A percentile compares a stretch with the other conserved stretches of the same genome.
phyloP scores from a whole-genome alignment of 2,329 filamentous ascomycete species.

The Fusarium nematophilum region DNA sequence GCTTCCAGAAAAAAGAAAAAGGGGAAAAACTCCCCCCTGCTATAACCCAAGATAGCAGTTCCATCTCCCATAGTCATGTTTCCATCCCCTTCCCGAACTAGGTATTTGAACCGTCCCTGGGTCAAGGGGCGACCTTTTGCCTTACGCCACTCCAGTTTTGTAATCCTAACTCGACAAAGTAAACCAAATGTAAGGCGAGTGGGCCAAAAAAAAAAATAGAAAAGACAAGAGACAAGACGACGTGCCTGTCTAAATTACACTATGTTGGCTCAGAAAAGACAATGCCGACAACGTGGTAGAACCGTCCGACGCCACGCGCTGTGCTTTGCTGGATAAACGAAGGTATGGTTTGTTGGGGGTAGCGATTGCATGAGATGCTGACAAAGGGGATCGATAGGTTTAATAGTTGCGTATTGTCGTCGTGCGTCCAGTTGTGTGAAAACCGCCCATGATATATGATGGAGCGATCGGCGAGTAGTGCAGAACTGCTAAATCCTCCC shows the following conservation, averaged over 20 bases:
- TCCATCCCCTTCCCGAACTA: conserved; percentile 25
- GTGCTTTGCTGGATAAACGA: conserved; percentile 41
- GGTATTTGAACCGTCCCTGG: conserved; percentile 34
- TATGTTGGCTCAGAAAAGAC: conserved; percentile 30
- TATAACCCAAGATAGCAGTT: conserved; percentile 37
- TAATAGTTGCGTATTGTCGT: conserved; percentile 41
- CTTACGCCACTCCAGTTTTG: conserved; percentile 41
- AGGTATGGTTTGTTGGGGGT: conserved; percentile 27
- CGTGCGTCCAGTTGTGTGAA: conserved; percentile 29
- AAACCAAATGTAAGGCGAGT: conserved; percentile 29
- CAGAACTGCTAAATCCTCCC: conserved; percentile 16
- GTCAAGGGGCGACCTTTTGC: conserved; percentile 24
- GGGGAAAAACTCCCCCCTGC: conserved; percentile 43
- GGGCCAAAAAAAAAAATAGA: conserved; percentile 30
- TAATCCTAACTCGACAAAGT: conserved; percentile 38
- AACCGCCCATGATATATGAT: conserved; percentile 17
- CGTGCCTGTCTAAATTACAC: conserved; percentile 44
- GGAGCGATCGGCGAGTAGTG: conserved; percentile 15
- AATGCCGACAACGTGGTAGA: conserved; percentile 27
- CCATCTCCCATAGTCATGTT: conserved; percentile 23
- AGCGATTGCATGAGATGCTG: conserved; percentile 34
- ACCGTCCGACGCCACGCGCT: conserved; percentile 42
- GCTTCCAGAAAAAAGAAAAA: conserved; percentile 37
- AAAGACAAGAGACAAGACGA: conserved; percentile 32
- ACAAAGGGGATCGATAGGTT: conserved; percentile 39